A percentile compares a stretch with the other conserved stretches of the same genome.
phyloP scores from a whole-genome alignment of 208 protist genomes.

The Hexamita inflata region DNA sequence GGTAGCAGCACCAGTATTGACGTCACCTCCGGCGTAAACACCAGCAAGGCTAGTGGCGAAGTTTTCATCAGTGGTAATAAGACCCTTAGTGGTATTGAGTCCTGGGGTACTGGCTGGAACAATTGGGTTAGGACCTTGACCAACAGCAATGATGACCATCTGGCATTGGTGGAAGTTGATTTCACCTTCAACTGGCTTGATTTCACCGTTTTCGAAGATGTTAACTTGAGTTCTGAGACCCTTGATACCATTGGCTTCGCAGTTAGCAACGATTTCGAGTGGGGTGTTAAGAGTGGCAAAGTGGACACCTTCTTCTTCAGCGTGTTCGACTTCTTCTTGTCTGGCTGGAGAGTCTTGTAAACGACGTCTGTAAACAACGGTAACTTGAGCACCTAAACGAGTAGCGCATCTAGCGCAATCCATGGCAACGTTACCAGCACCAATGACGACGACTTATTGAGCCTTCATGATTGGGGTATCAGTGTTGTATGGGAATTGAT shows the following conservation, averaged over 20 bases:
- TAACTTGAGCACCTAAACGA: constrained; percentile 15
- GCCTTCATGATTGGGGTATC: neutral
- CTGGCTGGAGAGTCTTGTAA: constrained; percentile 2
- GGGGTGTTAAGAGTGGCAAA: neutral
- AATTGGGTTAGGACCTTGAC: constrained; percentile 21
- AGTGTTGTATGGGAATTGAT: neutral
- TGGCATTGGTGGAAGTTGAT: neutral
- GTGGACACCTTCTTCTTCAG: constrained; percentile 18
- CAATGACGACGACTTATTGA: constrained; percentile 20
- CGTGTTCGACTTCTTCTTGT: constrained; percentile 18
- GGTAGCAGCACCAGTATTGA: constrained; percentile 26
- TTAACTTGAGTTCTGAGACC: neutral
- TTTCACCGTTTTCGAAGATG: neutral
- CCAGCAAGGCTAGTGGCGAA: constrained; percentile 1
- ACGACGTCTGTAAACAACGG: constrained; percentile 14
- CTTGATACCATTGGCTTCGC: constrained; percentile 16
- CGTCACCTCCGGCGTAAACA: constrained; percentile 26
- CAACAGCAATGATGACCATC: constrained; percentile 22
- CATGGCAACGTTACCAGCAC: constrained; percentile 27
- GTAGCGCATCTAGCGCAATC: constrained; percentile 20
- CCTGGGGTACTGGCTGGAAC: neutral
- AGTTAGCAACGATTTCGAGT: constrained; percentile 17
- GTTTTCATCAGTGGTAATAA: constrained; percentile 25
- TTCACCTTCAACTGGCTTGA: neutral
- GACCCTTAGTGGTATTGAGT: neutral